Percentiles rank a stretch among this genome's conserved stretches.
phyloP scores from a whole-genome alignment of 140 eudicot genomes.

The Anethum foeniculum region DNA sequence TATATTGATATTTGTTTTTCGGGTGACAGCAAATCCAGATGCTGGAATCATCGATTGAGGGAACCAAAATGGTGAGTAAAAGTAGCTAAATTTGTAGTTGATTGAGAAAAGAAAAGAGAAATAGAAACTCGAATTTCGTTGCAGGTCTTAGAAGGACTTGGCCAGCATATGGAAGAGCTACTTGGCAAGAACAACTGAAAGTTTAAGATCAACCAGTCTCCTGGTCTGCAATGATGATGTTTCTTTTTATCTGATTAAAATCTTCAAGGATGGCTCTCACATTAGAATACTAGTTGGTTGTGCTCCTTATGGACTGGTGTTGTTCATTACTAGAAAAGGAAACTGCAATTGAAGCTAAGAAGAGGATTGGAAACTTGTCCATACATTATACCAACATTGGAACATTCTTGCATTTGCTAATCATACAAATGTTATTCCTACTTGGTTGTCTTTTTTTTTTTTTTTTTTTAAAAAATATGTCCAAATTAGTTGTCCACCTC shows the following conservation, averaged over 20 bases:
- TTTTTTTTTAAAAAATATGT: too few species aligned
- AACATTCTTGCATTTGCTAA: neutral
- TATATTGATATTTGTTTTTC: neutral
- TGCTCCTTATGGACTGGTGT: neutral
- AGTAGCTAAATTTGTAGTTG: neutral
- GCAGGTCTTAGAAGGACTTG: constrained; percentile 30
- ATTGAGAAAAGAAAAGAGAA: neutral
- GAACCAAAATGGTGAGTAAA: constrained; percentile 26
- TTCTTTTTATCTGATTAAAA: neutral
- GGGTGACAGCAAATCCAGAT: constrained; percentile 28
- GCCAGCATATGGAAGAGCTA: constrained; percentile 21
- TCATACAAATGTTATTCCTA: neutral
- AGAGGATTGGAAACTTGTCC: neutral
- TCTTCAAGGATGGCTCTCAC: neutral
- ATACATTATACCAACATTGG: neutral
- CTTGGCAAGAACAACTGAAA: constrained; percentile 1
- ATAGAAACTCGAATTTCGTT: neutral
- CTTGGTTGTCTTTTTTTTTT: too few species aligned
- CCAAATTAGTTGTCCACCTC: too few species aligned
- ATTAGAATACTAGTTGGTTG: neutral
- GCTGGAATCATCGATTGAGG: constrained; percentile 30
- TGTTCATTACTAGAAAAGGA: neutral
- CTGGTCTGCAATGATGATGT: neutral
- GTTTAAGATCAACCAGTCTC: neutral
- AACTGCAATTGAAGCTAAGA: neutral